phyloP scores from a whole-genome alignment of 2,329 filamentous ascomycete species.

The Epichloe typhina region DNA sequence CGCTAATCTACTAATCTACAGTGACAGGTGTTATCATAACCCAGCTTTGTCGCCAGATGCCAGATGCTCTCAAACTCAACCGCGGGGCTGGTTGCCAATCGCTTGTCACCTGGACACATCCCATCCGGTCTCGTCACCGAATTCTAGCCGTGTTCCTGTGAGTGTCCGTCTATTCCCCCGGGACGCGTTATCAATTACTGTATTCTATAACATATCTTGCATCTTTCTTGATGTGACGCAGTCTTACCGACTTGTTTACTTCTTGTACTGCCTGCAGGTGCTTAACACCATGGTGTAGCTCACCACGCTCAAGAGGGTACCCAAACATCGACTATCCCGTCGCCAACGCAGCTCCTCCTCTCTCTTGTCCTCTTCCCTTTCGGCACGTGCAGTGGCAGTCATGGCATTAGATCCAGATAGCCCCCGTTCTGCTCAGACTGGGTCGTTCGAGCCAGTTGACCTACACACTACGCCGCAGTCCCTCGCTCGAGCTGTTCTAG shows the following conservation, averaged over 20 bases:
- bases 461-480: constrained; percentile 36
- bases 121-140: neutral
- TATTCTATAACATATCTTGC: neutral
- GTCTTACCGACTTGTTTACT: neutral
- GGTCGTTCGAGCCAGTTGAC: constrained; percentile 30
- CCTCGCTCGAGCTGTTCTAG: constrained; percentile 53
- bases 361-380: constrained; percentile 6
- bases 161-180: neutral
- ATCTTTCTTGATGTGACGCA: neutral
- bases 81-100: neutral
- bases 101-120: neutral
- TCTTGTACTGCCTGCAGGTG: neutral
- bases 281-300: constrained; percentile 22
- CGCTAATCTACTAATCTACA: neutral
- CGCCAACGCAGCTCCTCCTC: constrained; percentile 11
- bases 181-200: neutral
- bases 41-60: too few relatives aligned
- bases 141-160: neutral
- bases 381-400: neutral
- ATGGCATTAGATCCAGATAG: constrained; percentile 10
- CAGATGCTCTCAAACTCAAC: too few relatives aligned
- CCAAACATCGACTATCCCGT: constrained; percentile 12
- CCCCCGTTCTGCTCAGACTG: constrained; percentile 20
- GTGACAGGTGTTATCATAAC: too few relatives aligned
- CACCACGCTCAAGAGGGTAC: constrained; percentile 9